Base-by-base conservation (phyloP, 441 rosid genomes). In the Bocquillonia castaneifolia region DNA sequence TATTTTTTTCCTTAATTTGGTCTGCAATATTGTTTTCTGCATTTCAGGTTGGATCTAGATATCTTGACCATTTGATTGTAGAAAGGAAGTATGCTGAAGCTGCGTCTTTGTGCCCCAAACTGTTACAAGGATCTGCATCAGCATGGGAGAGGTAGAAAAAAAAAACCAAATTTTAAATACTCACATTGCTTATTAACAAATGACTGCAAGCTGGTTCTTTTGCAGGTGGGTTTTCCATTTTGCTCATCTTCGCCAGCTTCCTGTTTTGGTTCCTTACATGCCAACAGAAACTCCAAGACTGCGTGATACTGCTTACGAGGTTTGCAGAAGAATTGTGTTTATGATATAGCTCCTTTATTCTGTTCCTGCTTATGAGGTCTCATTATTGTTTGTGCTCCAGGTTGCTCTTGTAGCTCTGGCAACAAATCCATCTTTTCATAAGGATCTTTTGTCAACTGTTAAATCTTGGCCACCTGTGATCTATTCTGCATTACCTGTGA, bases 181-280 rank as follows among this genome's bases (percentile, higher is more conserved):
- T 62, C 32, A 25, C 58, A 71, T 68, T 64, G 34, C 63, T 65
- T 67, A 51, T 59, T 72, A 61, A 72, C 74, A 72, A 76, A 17
- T 75, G 51, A 66, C 44, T 18, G 42, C 65, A 47, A 66, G 47
- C 67, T 86, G 71, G 76, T 71, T 70, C 71, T 71, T 76, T 70
- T 37, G 57, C 88, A 95, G 99, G 76, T 95, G 97, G 99, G 96
- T 92, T 80, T 95, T 95, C 85, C 98, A 92, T 76, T 95, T 95
- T 84, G 99, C 99, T 70, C 98, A 91, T 81, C 92, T 95, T 55
- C 98, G 97, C 44, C 99, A 91, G 76, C 94, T 95, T 65, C 98
- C 97, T 59, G 92, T 87, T 36, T 82, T 95, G 87, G 97, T 92
- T 79, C 99, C 98, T 39, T 88, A 84, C 76, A 92, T 95, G 60